phyloP scores from a whole-genome alignment of 768 basidiomycete genomes.

The Suillus placidus region DNA sequence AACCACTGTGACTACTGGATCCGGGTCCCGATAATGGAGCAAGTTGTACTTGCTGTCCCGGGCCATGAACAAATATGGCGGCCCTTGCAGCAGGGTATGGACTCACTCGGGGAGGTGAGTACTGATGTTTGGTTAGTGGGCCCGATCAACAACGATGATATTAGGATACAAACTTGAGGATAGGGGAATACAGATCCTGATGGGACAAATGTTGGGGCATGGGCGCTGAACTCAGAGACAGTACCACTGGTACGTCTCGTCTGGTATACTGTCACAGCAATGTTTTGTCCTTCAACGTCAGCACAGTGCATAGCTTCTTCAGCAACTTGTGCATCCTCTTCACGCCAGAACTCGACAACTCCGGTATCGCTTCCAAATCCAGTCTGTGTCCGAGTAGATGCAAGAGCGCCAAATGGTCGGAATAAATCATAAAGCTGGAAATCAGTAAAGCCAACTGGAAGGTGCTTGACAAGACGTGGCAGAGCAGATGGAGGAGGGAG shows the following conservation, averaged over 20 bases:
- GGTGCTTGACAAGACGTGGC: constrained; percentile 83
- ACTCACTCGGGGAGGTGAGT: constrained; percentile 68
- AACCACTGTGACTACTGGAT: constrained; percentile 80
- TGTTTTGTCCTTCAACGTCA: constrained; percentile 82
- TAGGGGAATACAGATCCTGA: constrained; percentile 65
- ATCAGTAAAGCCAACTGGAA: constrained; percentile 70
- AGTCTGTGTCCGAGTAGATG: constrained; percentile 73
- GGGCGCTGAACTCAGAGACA: constrained; percentile 68
- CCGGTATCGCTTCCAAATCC: constrained; percentile 79
- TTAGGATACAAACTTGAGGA: constrained; percentile 53
- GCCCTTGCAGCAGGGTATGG: constrained; percentile 47
- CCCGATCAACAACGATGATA: constrained; percentile 7
- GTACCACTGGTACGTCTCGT: constrained; percentile 58
- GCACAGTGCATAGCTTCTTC: constrained; percentile 84
- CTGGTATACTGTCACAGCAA: constrained; percentile 80
- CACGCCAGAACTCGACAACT: constrained; percentile 84
- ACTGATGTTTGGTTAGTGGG: constrained; percentile 38
- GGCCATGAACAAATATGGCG: constrained; percentile 75
- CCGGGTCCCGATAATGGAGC: constrained; percentile 76
- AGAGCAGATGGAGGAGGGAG: constrained; percentile 76
- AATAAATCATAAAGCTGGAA: constrained; percentile 83
- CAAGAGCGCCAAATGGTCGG: constrained; percentile 81
- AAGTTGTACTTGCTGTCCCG: constrained; percentile 87
- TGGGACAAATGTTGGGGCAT: constrained; percentile 78
- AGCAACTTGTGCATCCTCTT: constrained; percentile 78